phyloP scores from a whole-genome alignment of 176 grass and related monocot genomes.

The Olyra latifolia region DNA sequence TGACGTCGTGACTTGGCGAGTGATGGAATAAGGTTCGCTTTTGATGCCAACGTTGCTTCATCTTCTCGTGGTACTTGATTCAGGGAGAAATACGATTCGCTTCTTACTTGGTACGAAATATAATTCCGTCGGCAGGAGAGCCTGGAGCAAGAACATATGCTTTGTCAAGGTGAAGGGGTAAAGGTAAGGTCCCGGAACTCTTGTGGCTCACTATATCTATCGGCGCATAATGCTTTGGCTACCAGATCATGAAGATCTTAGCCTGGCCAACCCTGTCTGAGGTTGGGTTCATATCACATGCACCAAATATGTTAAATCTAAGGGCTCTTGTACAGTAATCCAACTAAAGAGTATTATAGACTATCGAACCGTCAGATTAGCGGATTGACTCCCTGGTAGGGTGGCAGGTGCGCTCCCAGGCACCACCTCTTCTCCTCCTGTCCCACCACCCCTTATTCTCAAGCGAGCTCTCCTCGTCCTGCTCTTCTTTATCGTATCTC shows the following conservation, averaged over 20 bases:
- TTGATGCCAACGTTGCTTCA: neutral
- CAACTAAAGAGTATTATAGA: too few relatives aligned
- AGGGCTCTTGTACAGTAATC: too few relatives aligned
- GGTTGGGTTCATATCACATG: too few relatives aligned
- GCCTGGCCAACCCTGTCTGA: neutral
- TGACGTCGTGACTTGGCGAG: neutral
- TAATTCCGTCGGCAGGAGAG: neutral
- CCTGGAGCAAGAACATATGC: slow-evolving; percentile 9
- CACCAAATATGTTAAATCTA: too few relatives aligned
- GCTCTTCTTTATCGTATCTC: too few relatives aligned
- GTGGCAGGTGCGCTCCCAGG: too few relatives aligned
- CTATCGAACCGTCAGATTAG: too few relatives aligned
- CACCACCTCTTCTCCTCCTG: too few relatives aligned
- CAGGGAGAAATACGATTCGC: neutral
- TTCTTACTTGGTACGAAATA: neutral
- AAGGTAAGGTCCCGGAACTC: neutral
- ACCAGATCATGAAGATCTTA: neutral
- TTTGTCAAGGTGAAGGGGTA: neutral
- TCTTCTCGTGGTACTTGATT: neutral
- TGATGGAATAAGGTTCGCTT: neutral
- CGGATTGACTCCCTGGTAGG: too few relatives aligned
- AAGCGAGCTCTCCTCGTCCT: too few relatives aligned
- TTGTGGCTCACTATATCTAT: neutral
- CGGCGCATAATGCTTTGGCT: neutral
- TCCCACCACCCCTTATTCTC: too few relatives aligned